Conservation (phyloP, 768 basidiomycete genomes). For the Chalciporus sphaerocephalus region DNA sequence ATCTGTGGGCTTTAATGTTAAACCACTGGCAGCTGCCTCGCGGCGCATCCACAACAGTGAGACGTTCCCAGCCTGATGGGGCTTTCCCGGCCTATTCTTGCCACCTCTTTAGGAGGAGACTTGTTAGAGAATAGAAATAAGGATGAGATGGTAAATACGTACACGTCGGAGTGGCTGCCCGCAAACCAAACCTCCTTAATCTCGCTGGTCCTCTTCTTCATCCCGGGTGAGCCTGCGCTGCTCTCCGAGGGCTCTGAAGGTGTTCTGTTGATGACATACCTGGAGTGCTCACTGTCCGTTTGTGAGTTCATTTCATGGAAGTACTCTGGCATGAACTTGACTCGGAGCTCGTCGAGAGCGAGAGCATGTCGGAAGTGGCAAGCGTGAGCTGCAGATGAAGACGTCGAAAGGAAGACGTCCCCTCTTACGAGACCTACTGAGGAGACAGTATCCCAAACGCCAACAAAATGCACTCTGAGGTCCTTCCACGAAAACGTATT, state of each 20-base stretch:
- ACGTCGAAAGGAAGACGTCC: constrained; percentile 48
- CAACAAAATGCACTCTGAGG: constrained; percentile 46
- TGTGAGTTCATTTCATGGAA: constrained; percentile 24
- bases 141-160: not conserved
- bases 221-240: not conserved
- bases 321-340: constrained; percentile 50
- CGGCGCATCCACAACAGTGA: constrained; percentile 30
- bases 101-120: constrained; percentile 9
- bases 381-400: constrained; percentile 49
- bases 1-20: constrained; percentile 18
- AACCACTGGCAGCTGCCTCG: constrained; percentile 24
- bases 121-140: not conserved
- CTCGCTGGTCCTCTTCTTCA: constrained; percentile 3
- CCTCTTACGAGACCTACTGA: constrained; percentile 52
- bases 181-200: constrained; percentile 64
- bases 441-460: constrained; percentile 60
- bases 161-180: constrained; percentile 37
- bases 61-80: constrained; percentile 14
- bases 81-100: constrained; percentile 10
- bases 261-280: not conserved
- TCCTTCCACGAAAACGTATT: constrained; percentile 39
- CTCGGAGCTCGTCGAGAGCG: constrained; percentile 55
- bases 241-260: not conserved
- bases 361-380: constrained; percentile 58
- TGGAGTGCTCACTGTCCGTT: constrained; percentile 28